Evolutionary conservation across 192 early-diverging fungal species (phyloP), one percentile per base, ranked within the genome.

Genomic region (Coemansia sp.): DNA sequence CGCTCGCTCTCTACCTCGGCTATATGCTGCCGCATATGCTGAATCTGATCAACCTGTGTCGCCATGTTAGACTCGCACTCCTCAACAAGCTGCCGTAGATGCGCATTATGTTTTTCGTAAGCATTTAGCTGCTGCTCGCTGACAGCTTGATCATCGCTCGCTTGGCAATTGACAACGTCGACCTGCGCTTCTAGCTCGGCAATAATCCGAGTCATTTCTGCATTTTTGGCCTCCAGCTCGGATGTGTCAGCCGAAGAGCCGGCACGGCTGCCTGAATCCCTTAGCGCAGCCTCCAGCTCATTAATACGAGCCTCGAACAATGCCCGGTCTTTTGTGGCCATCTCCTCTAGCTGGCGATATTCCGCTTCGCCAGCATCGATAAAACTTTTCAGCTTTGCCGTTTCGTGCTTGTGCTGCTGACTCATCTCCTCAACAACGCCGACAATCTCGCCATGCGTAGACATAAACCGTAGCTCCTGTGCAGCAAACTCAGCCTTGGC

Each of bases 11-110:
- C 80, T 40, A 74, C 45, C 52, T 83, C 80, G 5, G 70, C 67
- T 32, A 77, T 61, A 22, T 61, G 64, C 55, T 71, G 71, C 22
- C 72, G 63, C 68, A 83, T 61, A 6, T 32, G 4, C 48, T 48
- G 55, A 7, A 83, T 68, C 31, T 71, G 45, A 30, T 73, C 68
- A 7, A 71, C 71, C 6, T 75, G 71, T 30, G 62, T 42, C 0
- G 71, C 68, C 80, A 77, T 77, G 17, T 77, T 61, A 1, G 73
- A 63, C 65, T 83, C 80, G 58, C 63, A 71, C 48, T 83, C 71
- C 66, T 73, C 71, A 8, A 80, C 66, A 17, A 80, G 42, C 34
- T 66, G 61, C 4, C 60, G 48, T 66, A 71, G 63, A 5, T 60
- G 64, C 61, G 56, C 11, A 55, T 59, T 48, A n/a, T 63, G 72